Evolutionary conservation across 2,329 filamentous ascomycete genomes (phyloP), one percentile per base, ranked within the genome.

Genomic region (Diplodia scrobiculata): DNA sequence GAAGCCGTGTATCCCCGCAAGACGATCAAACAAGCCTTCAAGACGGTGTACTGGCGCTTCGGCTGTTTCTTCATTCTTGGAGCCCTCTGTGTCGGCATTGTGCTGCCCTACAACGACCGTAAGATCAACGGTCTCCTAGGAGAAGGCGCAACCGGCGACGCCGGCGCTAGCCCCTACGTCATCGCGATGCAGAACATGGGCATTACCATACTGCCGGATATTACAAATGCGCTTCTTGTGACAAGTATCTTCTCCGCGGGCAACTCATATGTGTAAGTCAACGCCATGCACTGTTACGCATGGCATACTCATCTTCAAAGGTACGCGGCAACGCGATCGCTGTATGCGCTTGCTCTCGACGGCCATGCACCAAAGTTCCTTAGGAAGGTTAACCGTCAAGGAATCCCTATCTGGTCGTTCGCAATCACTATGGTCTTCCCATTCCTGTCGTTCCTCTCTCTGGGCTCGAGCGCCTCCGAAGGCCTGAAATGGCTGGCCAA

Each of bases 401-500:
- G 86, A 71, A 83, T 88, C 0, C 86, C 86, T 10, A 82, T 88
- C 70, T 87, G 82, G 73, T 84, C 82, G 71, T 86, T 87, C 74
- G 70, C 68, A 38, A 69, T 86, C 5, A 82, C 84, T 62, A 76
- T 78, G 73, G 65, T 74, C 66, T 78, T 79, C 68, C 74, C 75
- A 1, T 70, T 76, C 50, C 69, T 79, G 25, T 68, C 72, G 6
- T 78, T 79, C 70, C 68, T 76, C 29, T 69, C 71, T 11, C 73
- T 78, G 50, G 71, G 69, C 25, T 73, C 68, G 48, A 67, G 71
- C 34, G 74, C 76, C 7, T 68, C 70, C 7, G 68, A 71, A 36
- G 76, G 73, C 10, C 68, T 78, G 17, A 72, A 65, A 34, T 78
- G 76, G 74, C 47, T 54, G 4, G 62, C 83, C 68, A 83, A 81